Base-by-base conservation (phyloP, 129 eudicot genomes). In the Helianthus tuberosus region DNA sequence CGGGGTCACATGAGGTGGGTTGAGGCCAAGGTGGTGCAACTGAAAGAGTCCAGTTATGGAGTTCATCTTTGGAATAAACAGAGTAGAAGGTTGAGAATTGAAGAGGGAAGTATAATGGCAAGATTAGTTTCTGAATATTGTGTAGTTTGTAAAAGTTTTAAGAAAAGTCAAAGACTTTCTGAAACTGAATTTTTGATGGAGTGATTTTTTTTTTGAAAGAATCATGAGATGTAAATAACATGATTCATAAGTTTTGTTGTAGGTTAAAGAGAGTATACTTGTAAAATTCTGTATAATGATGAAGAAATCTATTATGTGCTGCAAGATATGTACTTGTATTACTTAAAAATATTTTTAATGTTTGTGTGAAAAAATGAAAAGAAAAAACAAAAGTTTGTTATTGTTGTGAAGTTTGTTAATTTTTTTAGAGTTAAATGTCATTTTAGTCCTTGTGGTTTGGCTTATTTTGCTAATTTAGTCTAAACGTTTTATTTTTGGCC, bases 31-130 rank as follows among this genome's bases (percentile, higher is more conserved):
- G 72, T 85, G 74, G 36, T 64, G n/a, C 89, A 85, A 55, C 57
- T 94, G 0, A 70, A 46, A 14, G 43, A 66, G 11, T 60, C 20
- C 46, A 84, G 81, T 69, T 91, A 88, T 75, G 99, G 91, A 32
- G 81, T 94, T 52, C 98, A 94, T 68, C 74, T 90, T 67, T 94
- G 97, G 98, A 94, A 94, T 74, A 94, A 77, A 73, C 82, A 72
- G 15, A 94, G 90, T 69, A 78, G 84, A n/a, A 62, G 69, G n/a
- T 47, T 85, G 16, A 83, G 66, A 41, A 90, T 94, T 41, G 93
- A 94, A 80, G 78, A 88, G 15, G 99, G 87, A 55, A 94, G 99
- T 53, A 69, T 91, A 16, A 69, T 94, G 58, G 78, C 71, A 5
- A 88, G 75, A 78, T 82, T 94, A 47, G 49, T 91, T 12, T 81